Conservation (phyloP, 2,329 filamentous ascomycete species). For the Colletotrichum godetiae region DNA sequence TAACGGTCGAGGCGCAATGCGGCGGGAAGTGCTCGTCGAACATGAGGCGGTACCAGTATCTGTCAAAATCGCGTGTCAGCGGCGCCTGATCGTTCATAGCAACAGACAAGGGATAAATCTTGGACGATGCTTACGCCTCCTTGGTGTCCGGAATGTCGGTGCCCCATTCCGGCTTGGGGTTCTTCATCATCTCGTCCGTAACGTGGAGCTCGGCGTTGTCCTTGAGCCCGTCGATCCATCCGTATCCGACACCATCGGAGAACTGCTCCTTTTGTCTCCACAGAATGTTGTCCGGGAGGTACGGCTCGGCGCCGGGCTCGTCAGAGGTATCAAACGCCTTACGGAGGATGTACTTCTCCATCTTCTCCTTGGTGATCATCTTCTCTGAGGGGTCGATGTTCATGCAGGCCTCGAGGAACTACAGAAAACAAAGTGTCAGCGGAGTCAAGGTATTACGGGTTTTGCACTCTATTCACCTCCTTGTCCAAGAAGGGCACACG, state of each 20-base stretch:
- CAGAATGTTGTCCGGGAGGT: constrained; percentile 95
- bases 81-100: neutral
- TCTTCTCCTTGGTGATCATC: constrained; percentile 89
- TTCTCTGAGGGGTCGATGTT: constrained; percentile 94
- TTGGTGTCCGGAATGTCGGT: constrained; percentile 93
- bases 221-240: constrained; percentile 98
- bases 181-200: constrained; percentile 98
- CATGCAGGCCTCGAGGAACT: constrained; percentile 94
- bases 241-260: constrained; percentile 97
- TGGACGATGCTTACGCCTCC: constrained; percentile 75
- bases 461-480: constrained; percentile 60
- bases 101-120: neutral
- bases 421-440: neutral
- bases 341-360: constrained; percentile 98
- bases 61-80: constrained; percentile 48
- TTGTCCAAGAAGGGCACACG: constrained; percentile 99
- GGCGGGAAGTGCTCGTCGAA: constrained; percentile 99
- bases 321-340: constrained; percentile 96
- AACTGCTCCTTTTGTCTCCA: constrained; percentile 99
- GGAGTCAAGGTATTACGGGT: neutral
- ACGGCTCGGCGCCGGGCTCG: constrained; percentile 82
- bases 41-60: constrained; percentile 98
- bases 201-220: constrained; percentile 91
- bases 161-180: constrained; percentile 97
- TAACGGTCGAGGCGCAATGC: constrained; percentile 90